These are phyloP conservation scores for Boletus subcaerulescens DNA, from an alignment of 768 basidiomycete species.

Conservation along the genomic window DNA sequence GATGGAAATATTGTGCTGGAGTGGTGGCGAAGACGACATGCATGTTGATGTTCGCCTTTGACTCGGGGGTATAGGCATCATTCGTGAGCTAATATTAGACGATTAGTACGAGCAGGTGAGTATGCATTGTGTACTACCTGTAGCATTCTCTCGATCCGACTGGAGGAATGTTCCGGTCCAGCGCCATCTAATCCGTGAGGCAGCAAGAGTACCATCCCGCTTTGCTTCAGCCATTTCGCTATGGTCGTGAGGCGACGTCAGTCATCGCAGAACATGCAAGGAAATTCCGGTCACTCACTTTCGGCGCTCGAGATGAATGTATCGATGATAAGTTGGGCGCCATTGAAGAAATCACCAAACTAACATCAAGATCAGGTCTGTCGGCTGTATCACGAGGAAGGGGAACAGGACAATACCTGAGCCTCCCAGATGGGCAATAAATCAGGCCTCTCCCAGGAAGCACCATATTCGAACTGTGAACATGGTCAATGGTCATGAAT, in stretches of 20 bases:
- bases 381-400: background rate
- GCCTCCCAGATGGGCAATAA: slow-evolving; percentile 91
- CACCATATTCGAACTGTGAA: slow-evolving; percentile 80
- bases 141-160: slow-evolving; percentile 85
- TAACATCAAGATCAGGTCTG: slow-evolving; percentile 22
- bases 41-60: slow-evolving; percentile 66
- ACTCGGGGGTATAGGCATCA: slow-evolving; percentile 46
- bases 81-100: slow-evolving; percentile 62
- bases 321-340: slow-evolving; percentile 84
- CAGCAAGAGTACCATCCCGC: slow-evolving; percentile 79
- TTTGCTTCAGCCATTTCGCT: slow-evolving; percentile 95
- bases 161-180: slow-evolving; percentile 91
- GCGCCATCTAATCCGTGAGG: slow-evolving; percentile 93
- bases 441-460: slow-evolving; percentile 84
- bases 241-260: background rate
- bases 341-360: slow-evolving; percentile 95
- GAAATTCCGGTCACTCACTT: slow-evolving; percentile 44
- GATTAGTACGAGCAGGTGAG: background rate
- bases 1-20: slow-evolving; percentile 89
- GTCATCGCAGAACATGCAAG: background rate
- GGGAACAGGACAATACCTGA: slow-evolving; percentile 46
- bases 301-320: slow-evolving; percentile 84
- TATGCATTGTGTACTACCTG: slow-evolving; percentile 49
- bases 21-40: slow-evolving; percentile 85
- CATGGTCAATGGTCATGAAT: background rate